Percentiles rank a stretch among this genome's conserved stretches.
These are phyloP conservation scores for Gossypium trilobum DNA, from an alignment of 441 rosid species.

Conservation along the genomic window DNA sequence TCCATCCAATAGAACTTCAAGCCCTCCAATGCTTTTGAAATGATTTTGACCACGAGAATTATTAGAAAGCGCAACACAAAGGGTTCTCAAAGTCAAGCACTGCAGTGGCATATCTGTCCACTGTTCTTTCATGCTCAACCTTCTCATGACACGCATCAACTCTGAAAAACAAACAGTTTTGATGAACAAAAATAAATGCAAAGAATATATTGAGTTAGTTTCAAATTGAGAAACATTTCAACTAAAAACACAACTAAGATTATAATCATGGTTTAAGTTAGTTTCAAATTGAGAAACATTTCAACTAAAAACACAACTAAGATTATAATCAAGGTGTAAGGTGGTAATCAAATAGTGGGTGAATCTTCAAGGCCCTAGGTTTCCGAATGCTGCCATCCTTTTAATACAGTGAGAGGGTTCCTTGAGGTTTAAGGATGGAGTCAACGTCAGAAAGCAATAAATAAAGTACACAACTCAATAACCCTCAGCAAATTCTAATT, in stretches of 20 bases:
- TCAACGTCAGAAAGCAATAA: neutral
- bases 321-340: neutral
- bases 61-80: conserved; percentile 41
- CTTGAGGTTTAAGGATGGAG: neutral
- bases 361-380: neutral
- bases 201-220: neutral
- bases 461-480: neutral
- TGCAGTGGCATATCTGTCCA: conserved; percentile 52
- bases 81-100: conserved; percentile 50
- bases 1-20: conserved; percentile 76
- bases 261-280: neutral
- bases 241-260: neutral
- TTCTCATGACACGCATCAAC: conserved; percentile 61
- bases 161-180: conserved; percentile 38
- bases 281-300: neutral
- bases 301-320: neutral
- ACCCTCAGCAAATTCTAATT: neutral
- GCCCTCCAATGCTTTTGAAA: conserved; percentile 81
- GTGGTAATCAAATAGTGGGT: neutral
- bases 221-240: neutral
- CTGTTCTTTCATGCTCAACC: conserved; percentile 61
- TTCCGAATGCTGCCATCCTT: neutral
- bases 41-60: conserved; percentile 77
- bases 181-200: conserved; percentile 3
- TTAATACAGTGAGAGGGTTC: neutral